A percentile compares a stretch with the other conserved stretches of the same genome.
Evolutionary conservation across 2,329 filamentous ascomycete genomes (phyloP).

Genomic region (Metarhizium rileyi): DNA sequence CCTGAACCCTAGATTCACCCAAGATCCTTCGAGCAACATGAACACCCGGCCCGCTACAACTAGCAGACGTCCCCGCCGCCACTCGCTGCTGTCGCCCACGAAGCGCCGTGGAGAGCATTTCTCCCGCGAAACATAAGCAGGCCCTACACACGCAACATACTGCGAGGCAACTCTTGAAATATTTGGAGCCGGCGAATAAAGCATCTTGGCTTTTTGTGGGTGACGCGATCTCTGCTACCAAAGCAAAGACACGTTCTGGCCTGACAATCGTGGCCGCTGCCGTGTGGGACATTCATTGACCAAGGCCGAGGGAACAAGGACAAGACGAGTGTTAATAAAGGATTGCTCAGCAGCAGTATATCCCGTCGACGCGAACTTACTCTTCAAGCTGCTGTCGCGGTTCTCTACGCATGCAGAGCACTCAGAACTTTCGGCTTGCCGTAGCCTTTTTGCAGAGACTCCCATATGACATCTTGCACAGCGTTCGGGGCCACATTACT

Average conservation of each 20-base stretch:
- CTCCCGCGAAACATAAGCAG: conserved; percentile 4
- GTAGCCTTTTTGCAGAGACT: conserved; percentile 32
- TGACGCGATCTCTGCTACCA: conserved; percentile 5
- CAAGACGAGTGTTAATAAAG: no score
- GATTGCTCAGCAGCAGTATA: not conserved
- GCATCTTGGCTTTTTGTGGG: conserved; percentile 7
- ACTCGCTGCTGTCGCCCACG: conserved; percentile 8
- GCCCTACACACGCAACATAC: not conserved
- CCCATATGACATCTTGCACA: conserved; percentile 42
- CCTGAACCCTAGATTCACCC: not conserved
- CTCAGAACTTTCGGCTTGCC: conserved; percentile 27
- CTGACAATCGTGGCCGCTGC: conserved; percentile 8
- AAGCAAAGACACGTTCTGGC: not conserved
- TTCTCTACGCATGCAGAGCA: conserved; percentile 21
- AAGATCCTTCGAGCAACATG: conserved; percentile 2
- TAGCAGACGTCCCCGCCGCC: conserved; percentile 11
- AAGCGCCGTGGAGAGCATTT: conserved; percentile 10
- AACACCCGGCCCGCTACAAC: conserved; percentile 9
- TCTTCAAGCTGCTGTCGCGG: conserved; percentile 24
- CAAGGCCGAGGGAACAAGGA: not conserved
- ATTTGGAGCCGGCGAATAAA: conserved; percentile 2
- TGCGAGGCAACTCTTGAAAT: not conserved
- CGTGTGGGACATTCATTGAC: conserved; percentile 9
- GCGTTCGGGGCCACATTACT: conserved; percentile 51
- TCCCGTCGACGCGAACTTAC: not conserved